phyloP scores from a whole-genome alignment of 768 basidiomycete species.

The Lyophyllum atratum region DNA sequence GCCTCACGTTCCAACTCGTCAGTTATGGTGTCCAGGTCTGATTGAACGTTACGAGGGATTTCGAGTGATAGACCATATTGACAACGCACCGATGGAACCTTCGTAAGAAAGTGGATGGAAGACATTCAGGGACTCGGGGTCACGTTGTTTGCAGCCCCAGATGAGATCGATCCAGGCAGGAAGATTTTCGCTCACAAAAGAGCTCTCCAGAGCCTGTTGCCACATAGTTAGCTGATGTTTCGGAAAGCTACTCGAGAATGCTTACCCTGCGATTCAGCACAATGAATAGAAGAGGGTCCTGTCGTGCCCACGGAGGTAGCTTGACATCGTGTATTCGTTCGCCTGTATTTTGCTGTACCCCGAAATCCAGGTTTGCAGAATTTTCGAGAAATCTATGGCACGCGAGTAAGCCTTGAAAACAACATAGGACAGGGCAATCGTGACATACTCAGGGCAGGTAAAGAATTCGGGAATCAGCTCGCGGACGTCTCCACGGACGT shows the following conservation, averaged over 20 bases:
- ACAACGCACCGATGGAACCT: slow-evolving; percentile 70
- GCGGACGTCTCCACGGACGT: slow-evolving; percentile 89
- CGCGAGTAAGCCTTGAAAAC: background rate
- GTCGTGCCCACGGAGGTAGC: slow-evolving; percentile 87
- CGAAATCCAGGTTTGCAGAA: slow-evolving; percentile 76
- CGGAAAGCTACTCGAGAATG: background rate
- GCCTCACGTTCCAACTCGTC: slow-evolving; percentile 90
- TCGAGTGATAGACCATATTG: background rate
- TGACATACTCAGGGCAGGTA: slow-evolving; percentile 83
- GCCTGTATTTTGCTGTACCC: slow-evolving; percentile 67
- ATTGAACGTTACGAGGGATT: background rate
- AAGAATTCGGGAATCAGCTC: slow-evolving; percentile 93
- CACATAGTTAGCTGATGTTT: background rate
- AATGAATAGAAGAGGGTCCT: slow-evolving; percentile 83
- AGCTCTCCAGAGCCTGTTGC: slow-evolving; percentile 82
- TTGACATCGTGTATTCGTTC: slow-evolving; percentile 87
- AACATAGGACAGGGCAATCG: slow-evolving; percentile 19
- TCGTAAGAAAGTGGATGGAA: slow-evolving; percentile 96
- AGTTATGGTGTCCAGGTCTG: slow-evolving; percentile 83
- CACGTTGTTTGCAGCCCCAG: slow-evolving; percentile 87
- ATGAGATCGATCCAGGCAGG: slow-evolving; percentile 93
- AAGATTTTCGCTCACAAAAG: slow-evolving; percentile 80
- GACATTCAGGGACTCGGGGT: slow-evolving; percentile 74
- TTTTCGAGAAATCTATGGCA: slow-evolving; percentile 78
- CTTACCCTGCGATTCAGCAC: slow-evolving; percentile 72